phyloP scores from a whole-genome alignment of 2,329 filamentous ascomycete genomes.

The Oidium heveae region DNA sequence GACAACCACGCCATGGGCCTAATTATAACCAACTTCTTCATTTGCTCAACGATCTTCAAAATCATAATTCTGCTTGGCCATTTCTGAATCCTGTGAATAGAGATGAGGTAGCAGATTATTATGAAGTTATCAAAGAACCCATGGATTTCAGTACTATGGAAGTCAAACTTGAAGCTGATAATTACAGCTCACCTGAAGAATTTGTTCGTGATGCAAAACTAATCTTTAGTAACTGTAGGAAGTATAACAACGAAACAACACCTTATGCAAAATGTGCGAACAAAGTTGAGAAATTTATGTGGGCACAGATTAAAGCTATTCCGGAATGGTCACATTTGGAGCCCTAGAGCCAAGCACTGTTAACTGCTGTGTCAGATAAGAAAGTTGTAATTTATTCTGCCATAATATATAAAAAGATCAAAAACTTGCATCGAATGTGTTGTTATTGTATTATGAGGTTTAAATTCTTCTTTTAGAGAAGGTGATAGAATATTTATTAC shows the following conservation, averaged over 20 bases:
- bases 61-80: slow-evolving; percentile 80
- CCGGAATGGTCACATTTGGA: slow-evolving; percentile 57
- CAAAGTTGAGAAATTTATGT: slow-evolving; percentile 86
- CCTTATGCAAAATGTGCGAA: slow-evolving; percentile 89
- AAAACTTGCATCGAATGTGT: too few species aligned
- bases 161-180: slow-evolving; percentile 74
- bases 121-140: slow-evolving; percentile 90
- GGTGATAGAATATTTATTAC: too few species aligned
- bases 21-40: slow-evolving; percentile 89
- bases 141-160: slow-evolving; percentile 98
- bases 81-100: slow-evolving; percentile 84
- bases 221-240: slow-evolving; percentile 82
- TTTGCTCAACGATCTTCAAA: slow-evolving; percentile 84
- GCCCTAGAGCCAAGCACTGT: neutral
- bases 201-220: slow-evolving; percentile 74
- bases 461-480: too few species aligned
- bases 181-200: slow-evolving; percentile 77
- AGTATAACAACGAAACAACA: slow-evolving; percentile 89
- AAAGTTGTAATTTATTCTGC: too few species aligned
- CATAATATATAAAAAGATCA: too few species aligned
- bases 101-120: slow-evolving; percentile 96
- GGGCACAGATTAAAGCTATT: slow-evolving; percentile 70
- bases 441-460: too few species aligned
- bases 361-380: too few species aligned
- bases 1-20: slow-evolving; percentile 82